Conservation (phyloP, 306 rosid species). For the Cucumis cinereus region DNA sequence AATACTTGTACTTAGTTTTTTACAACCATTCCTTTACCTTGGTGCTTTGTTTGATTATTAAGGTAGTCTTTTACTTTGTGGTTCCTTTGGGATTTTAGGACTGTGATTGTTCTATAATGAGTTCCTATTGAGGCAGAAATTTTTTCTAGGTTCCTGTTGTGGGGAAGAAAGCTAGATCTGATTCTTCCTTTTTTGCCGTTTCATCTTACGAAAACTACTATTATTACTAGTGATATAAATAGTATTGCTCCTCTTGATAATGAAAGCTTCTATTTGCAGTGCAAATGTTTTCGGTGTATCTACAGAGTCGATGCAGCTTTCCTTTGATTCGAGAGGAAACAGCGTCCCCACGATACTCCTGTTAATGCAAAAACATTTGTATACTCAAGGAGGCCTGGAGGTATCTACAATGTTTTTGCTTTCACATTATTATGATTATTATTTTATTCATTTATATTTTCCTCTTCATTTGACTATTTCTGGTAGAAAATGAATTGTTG, state of each 20-base stretch:
- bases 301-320: constrained; percentile 98
- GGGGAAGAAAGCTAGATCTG: not conserved
- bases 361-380: constrained; percentile 79
- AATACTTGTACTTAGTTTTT: not conserved
- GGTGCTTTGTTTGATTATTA: not conserved
- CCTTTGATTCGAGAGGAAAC: constrained; percentile 95
- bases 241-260: constrained; percentile 1
- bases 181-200: not conserved
- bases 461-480: not conserved
- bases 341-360: constrained; percentile 86
- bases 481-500: constrained; percentile 11
- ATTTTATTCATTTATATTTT: no score
- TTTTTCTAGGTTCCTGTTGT: not conserved
- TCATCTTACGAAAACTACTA: not conserved
- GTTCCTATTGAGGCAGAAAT: not conserved
- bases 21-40: not conserved
- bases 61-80: not conserved
- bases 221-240: not conserved
- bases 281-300: constrained; percentile 94
- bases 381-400: constrained; percentile 84
- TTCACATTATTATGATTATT: not conserved
- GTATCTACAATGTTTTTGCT: constrained; percentile 25
- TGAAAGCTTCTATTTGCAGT: constrained; percentile 32
- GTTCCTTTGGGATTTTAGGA: not conserved
- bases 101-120: not conserved